Base-by-base conservation (phyloP, 768 basidiomycete species). In the Termitomyces sp. region DNA sequence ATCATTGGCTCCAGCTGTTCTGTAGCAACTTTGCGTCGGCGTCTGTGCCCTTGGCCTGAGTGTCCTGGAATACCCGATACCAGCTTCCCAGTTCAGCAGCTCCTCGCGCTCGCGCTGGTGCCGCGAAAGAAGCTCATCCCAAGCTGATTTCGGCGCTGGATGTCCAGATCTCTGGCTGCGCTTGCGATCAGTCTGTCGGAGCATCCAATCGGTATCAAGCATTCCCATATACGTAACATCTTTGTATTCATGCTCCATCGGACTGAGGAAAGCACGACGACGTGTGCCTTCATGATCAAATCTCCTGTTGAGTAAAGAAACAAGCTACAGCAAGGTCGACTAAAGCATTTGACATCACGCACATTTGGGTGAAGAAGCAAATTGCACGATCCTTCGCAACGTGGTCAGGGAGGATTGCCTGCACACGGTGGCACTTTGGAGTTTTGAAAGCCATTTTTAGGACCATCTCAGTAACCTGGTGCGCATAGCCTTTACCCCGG, bases 271-370 rank as follows among this genome's bases (percentile, higher is more conserved):
- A 0, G 80, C 75, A 43, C 80, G 76, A 32, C 86, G 79, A 42
- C 79, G 78, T 9, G 75, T 80, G 45, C 88, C 88, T 68, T 90
- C 88, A 57, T 84, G 79, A 7, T 67, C 67, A 63, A 90, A 88
- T 9, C 82, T 81, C 54, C 81, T 82, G 58, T 47, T 27, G 16
- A 30, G 19, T 21, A 58, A 28, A 59, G 48, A 40, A 57, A 8
- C 44, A 28, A 54, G 39, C 35, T 19, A 28, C 44, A 21, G 34
- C 41, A 39, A 61, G 25, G n/a, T 14, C 45, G 40, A 27, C n/a
- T 12, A 44, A 35, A 35, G 6, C 43, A 30, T 52, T 16, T 32
- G 35, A 3, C 17, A 30, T 14, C 3, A 67, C 69, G 44, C 52
- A 71, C 74, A 75, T 63, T 44, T 73, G 67, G 7, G 81, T 76